Percentiles rank a stretch among this genome's conserved stretches.
Evolutionary conservation across 1,284 basidiomycete genomes (phyloP).

Genomic region (Volvariella surrecta): DNA sequence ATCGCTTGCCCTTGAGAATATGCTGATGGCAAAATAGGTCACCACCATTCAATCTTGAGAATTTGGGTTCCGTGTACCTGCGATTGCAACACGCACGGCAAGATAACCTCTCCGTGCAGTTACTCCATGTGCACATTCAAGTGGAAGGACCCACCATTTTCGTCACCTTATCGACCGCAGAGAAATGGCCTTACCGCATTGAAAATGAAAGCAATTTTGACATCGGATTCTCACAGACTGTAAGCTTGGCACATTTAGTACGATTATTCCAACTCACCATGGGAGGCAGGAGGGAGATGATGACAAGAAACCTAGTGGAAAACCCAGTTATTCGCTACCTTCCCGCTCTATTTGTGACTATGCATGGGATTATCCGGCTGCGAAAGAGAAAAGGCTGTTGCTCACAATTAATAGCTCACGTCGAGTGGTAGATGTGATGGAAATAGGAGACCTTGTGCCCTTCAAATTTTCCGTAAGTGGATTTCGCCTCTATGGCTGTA

Average conservation of each 20-base stretch:
- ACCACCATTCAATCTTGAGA: constrained; percentile 85
- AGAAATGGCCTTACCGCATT: constrained; percentile 85
- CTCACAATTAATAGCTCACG: constrained; percentile 59
- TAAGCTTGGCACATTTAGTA: constrained; percentile 22
- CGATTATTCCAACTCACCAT: not conserved
- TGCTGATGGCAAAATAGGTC: constrained; percentile 53
- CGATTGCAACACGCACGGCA: constrained; percentile 40
- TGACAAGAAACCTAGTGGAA: constrained; percentile 22
- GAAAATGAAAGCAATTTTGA: constrained; percentile 83
- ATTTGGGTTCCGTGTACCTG: constrained; percentile 83
- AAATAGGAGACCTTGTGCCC: constrained; percentile 90
- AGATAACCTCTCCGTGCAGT: constrained; percentile 34
- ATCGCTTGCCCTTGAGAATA: constrained; percentile 5
- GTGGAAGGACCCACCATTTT: constrained; percentile 90
- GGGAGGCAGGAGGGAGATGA: constrained; percentile 2
- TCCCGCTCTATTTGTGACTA: constrained; percentile 60
- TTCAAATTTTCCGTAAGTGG: constrained; percentile 72
- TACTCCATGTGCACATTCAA: constrained; percentile 80
- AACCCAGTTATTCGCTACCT: constrained; percentile 47
- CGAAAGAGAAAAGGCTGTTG: constrained; percentile 74
- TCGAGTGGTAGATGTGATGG: constrained; percentile 88
- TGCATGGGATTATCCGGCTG: constrained; percentile 94
- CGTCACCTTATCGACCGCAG: constrained; percentile 65
- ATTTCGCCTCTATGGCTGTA: constrained; percentile 4
- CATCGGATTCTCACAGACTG: constrained; percentile 73